Evolutionary conservation across 768 basidiomycete genomes (phyloP), one percentile per base, ranked within the genome.

Genomic region (Terana coerulea): DNA sequence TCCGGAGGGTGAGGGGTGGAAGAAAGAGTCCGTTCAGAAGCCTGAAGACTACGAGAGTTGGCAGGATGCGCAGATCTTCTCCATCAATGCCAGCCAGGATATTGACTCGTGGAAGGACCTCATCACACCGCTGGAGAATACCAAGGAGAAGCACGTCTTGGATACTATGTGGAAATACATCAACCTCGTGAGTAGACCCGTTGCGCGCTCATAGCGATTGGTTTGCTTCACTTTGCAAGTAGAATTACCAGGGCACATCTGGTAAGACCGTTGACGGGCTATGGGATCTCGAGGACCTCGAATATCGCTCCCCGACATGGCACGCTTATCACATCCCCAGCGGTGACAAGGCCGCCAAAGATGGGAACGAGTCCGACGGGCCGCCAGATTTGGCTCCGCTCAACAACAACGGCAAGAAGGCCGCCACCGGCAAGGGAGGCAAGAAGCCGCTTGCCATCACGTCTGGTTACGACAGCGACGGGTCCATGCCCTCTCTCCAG

Each of bases 401-500:
- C 53, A 62, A 61, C 44, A 56, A 60, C 22, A 50, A 56, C 42
- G 56, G 61, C 22, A 49, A 56, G 40, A 24, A 47, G 41, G 30
- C 53, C 53, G 45, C n/a, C n/a, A n/a, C 47, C 40, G 48, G 57
- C 46, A 61, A 65, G 48, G 59, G 55, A 51, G 64, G 59, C 49
- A 71, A 67, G 62, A 67, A 66, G 54, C 67, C 64, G 3, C 74
- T 81, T 49, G 76, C 78, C 5, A 77, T 82, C 53, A 78, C 75
- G n/a, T 67, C 73, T 37, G 79, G 74, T 2, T 69, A 70, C 40
- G 74, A 69, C 7, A 72, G 70, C 51, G 66, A 77, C 47, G 37
- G 17, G 47, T 84, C 83, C 7, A 85, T 90, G 84, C 89, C 89
- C 2, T 73, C 63, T 0, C 72, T 91, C 28, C 77, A 83, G 59